Base-by-base conservation (phyloP, 345 rosid genomes). In the Salix purpurea region DNA sequence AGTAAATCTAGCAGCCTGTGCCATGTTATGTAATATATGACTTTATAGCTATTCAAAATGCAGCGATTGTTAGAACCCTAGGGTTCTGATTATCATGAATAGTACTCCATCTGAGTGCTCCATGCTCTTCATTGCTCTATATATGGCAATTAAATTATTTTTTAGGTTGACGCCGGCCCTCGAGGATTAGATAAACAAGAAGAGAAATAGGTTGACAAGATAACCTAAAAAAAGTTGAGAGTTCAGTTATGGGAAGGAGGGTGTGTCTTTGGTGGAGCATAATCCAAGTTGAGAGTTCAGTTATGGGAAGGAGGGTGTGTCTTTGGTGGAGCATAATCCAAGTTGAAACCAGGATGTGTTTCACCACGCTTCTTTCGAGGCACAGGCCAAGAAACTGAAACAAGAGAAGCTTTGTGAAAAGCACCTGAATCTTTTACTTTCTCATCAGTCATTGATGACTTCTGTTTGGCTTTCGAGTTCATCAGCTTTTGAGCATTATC, bases 251-350 rank as follows among this genome's bases (percentile, higher is more conserved):
- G 97, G 61, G 90, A 87, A 77, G 97, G 97, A 30, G 97, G 97
- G 73, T 91, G 97, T 15, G 90, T 91, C 72, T 87, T 89, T 18
- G 97, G 97, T 37, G 90, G 90, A 75, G 89, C 72, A 81, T 91
- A 91, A 62, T 91, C 97, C 40, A 90, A 85, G 79, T 84, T 87
- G 23, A n/a, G 28, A 10, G 0, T 23, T 84, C 85, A 91, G 81
- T 91, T 91, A 79, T 91, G 97, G 61, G 90, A 87, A 77, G 97
- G 97, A 30, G 97, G 97, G 73, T 91, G 97, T 15, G 90, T 91
- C 72, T 87, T 89, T 18, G 97, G 97, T 37, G 90, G 90, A 75
- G 89, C 72, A 81, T 91, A 91, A 62, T 91, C 97, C 40, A 90
- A 85, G 79, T 84, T 87, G 77, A 91, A 91, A 70, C 83, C 89